phyloP scores from a whole-genome alignment of 495 filamentous ascomycete genomes.

The Bathelium albidoporum region DNA sequence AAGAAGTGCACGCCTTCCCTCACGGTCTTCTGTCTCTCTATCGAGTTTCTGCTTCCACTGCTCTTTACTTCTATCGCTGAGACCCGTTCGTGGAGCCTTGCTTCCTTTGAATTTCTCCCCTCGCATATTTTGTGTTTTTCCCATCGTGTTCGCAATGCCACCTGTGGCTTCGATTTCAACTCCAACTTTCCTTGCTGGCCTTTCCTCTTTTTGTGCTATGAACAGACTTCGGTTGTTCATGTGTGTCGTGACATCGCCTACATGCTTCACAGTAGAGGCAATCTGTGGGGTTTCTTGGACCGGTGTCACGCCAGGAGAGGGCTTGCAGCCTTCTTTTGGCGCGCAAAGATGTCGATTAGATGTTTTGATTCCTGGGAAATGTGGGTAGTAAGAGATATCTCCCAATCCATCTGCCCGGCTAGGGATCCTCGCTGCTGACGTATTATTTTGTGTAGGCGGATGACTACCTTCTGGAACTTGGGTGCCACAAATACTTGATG shows the following conservation, averaged over 20 bases:
- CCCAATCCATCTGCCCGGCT: not conserved
- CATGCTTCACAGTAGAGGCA: not conserved
- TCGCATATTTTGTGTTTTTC: no score
- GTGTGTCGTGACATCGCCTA: not conserved
- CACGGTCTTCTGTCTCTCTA: not conserved
- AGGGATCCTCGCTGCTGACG: not conserved
- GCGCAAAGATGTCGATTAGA: not conserved
- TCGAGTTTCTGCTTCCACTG: not conserved
- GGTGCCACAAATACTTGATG: no score
- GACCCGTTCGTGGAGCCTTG: not conserved
- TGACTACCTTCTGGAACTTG: no score
- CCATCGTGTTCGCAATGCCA: no score
- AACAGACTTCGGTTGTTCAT: not conserved
- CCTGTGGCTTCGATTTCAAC: not conserved
- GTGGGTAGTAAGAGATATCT: not conserved
- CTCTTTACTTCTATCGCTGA: not conserved
- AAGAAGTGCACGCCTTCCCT: not conserved
- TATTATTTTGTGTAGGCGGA: no score
- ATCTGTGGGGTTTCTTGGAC: not conserved
- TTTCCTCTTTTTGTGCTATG: not conserved
- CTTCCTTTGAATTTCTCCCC: not conserved
- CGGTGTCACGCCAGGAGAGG: not conserved
- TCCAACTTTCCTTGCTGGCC: not conserved
- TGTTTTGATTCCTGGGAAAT: not conserved
- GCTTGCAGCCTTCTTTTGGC: not conserved